Conservation (phyloP, 306 rosid genomes). For the Castanospermum australe region DNA sequence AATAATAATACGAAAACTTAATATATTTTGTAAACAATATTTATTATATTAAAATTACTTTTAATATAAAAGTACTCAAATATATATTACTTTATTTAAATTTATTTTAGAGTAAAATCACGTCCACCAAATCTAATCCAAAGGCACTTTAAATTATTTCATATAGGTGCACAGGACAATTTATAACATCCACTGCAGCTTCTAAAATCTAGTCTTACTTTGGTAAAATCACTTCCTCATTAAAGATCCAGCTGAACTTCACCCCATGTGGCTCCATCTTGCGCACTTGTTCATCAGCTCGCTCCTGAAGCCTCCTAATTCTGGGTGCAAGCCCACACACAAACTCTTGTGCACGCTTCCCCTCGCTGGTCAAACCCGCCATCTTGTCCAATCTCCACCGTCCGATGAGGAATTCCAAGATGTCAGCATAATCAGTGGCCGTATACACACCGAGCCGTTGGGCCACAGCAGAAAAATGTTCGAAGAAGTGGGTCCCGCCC, state of each 20-base stretch:
- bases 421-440: conserved; percentile 38
- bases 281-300: conserved; percentile 42
- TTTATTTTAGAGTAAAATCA: no score
- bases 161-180: no score
- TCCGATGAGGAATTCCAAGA: conserved; percentile 41
- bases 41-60: no score
- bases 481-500: conserved; percentile 54
- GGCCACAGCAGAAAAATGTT: conserved; percentile 52
- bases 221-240: no score
- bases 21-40: no score
- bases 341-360: conserved; percentile 43
- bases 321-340: conserved; percentile 46
- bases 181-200: no score
- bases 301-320: conserved; percentile 45
- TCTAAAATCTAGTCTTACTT: no score
- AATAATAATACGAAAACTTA: no score
- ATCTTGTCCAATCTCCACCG: conserved; percentile 54
- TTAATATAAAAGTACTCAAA: no score
- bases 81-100: no score
- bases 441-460: conserved; percentile 54
- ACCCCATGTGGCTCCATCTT: conserved; percentile 32
- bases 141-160: no score
- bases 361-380: conserved; percentile 41
- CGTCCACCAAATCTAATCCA: no score
- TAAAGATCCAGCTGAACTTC: conserved; percentile 56